These are phyloP conservation scores for Trametes sanguinea DNA, from an alignment of 768 basidiomycete genomes.

Conservation along the genomic window DNA sequence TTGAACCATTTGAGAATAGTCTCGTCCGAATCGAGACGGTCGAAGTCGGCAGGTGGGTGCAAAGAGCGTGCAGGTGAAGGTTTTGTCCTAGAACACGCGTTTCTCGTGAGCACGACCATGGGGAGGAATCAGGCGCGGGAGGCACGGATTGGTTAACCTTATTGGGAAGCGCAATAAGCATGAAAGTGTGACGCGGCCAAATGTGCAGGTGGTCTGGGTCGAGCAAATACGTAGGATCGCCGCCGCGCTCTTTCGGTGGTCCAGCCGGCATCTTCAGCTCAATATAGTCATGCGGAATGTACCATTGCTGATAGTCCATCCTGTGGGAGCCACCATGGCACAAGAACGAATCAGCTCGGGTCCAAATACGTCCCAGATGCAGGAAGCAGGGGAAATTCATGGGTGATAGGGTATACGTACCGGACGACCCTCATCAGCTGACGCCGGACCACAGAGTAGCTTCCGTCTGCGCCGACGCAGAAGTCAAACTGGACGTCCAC, in stretches of 20 bases:
- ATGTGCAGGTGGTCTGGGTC: constrained; percentile 97
- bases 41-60: constrained; percentile 78
- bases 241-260: constrained; percentile 48
- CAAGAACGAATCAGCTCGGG: constrained; percentile 9
- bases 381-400: constrained; percentile 22
- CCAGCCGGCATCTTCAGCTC: constrained; percentile 95
- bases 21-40: constrained; percentile 61
- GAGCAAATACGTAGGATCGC: constrained; percentile 72
- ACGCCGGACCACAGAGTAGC: constrained; percentile 85
- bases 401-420: constrained; percentile 49
- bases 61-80: constrained; percentile 97
- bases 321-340: constrained; percentile 43
- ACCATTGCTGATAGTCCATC: constrained; percentile 94
- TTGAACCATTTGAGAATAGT: constrained; percentile 74
- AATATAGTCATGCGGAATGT: constrained; percentile 94
- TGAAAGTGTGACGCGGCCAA: constrained; percentile 98
- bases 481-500: constrained; percentile 64
- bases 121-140: constrained; percentile 28
- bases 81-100: constrained; percentile 70
- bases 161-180: constrained; percentile 98
- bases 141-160: constrained; percentile 57
- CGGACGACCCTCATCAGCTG: constrained; percentile 95
- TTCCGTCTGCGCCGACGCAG: constrained; percentile 92
- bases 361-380: constrained; percentile 3
- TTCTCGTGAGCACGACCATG: constrained; percentile 20